These are phyloP conservation scores for Boletus eberwhitei DNA, from an alignment of 768 basidiomycete species.

Conservation along the genomic window DNA sequence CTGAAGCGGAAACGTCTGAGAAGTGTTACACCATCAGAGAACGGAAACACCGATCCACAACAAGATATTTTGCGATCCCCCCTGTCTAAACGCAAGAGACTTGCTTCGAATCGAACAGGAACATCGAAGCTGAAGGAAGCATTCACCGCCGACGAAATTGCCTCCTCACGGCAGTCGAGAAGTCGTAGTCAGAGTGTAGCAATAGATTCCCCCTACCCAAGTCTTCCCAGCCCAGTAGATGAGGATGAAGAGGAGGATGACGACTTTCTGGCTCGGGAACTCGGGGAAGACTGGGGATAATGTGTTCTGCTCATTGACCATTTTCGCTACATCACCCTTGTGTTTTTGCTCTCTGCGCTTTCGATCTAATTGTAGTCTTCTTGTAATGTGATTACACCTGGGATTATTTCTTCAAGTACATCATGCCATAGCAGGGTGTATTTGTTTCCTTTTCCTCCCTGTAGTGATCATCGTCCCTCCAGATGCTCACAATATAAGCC, in stretches of 20 bases:
- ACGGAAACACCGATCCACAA: conserved; percentile 36
- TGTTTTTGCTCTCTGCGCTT: conserved; percentile 11
- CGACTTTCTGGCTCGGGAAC: conserved; percentile 76
- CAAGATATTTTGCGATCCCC: conserved; percentile 59
- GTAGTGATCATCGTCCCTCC: conserved; percentile 6
- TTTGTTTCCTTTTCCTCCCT: neutral
- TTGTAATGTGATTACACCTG: conserved; percentile 18
- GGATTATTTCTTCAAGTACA: conserved; percentile 2
- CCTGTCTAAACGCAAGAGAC: conserved; percentile 76
- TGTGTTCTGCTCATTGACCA: neutral
- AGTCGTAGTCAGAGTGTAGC: conserved; percentile 24
- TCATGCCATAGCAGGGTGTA: neutral
- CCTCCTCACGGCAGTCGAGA: conserved; percentile 11
- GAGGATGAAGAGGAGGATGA: conserved; percentile 67
- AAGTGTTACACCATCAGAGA: conserved; percentile 68
- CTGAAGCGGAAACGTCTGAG: conserved; percentile 66
- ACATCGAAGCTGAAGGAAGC: conserved; percentile 68
- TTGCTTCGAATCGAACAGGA: conserved; percentile 62
- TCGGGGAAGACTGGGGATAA: conserved; percentile 78
- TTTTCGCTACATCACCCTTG: neutral
- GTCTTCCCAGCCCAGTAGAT: conserved; percentile 32
- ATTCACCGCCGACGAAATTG: conserved; percentile 53
- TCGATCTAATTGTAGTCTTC: conserved; percentile 20
- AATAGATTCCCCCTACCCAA: conserved; percentile 6
- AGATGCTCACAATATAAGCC: conserved; percentile 46